Conservation (phyloP, 73 alveolate species). For the Paramecium sonneborni region DNA sequence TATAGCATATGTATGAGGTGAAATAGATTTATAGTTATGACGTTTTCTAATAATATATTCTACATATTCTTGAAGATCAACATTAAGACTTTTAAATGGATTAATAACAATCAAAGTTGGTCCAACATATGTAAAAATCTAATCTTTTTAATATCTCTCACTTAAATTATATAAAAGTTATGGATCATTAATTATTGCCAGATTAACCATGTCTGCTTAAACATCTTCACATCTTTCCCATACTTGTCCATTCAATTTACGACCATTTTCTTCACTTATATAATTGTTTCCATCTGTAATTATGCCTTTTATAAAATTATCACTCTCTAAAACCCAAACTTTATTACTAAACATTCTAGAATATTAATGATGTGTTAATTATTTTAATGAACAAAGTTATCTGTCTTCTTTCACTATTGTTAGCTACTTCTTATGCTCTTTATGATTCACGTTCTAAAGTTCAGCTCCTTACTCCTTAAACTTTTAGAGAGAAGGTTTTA, state of each 20-base stretch:
- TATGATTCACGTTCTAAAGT: constrained; percentile 80
- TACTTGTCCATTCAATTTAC: background rate
- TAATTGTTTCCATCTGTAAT: background rate
- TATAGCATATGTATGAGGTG: constrained; percentile 93
- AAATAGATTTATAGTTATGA: constrained; percentile 60
- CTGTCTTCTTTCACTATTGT: background rate
- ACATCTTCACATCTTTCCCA: constrained; percentile 39
- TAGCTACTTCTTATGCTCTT: constrained; percentile 58
- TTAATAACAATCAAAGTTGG: constrained; percentile 93
- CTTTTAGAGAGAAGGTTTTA: constrained; percentile 82
- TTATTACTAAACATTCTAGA: constrained; percentile 41
- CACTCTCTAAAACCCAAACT: constrained; percentile 42
- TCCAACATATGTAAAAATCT: constrained; percentile 97
- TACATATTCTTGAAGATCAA: constrained; percentile 28
- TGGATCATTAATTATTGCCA: constrained; percentile 80
- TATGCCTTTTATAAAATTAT: constrained; percentile 25
- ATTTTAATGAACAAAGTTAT: constrained; percentile 19
- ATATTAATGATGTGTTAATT: constrained; percentile 44
- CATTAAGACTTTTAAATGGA: constrained; percentile 91
- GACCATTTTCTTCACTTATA: background rate
- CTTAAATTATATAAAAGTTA: constrained; percentile 82
- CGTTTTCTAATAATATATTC: constrained; percentile 57
- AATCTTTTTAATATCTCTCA: constrained; percentile 83
- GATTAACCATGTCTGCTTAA: background rate
- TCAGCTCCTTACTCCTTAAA: constrained; percentile 74